These are phyloP conservation scores for Xylariaceae sp. DNA, from an alignment of 2,329 filamentous ascomycete species.

Conservation along the genomic window DNA sequence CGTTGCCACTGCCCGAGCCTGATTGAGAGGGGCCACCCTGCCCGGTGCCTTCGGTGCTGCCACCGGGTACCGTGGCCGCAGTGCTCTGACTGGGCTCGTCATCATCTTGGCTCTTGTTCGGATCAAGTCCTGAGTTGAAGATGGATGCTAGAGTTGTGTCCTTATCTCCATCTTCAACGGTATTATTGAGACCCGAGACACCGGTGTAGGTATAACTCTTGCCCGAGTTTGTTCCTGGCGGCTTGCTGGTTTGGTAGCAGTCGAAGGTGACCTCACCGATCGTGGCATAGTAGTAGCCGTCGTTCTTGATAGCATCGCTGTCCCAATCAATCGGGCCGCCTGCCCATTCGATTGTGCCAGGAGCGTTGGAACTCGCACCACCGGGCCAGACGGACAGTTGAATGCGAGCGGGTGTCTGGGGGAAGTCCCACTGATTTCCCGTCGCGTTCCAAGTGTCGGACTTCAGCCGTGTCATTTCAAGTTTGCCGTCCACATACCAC, in stretches of 20 bases:
- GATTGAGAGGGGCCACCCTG: constrained; percentile 23
- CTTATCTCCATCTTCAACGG: constrained; percentile 73
- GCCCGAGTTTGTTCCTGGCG: constrained; percentile 66
- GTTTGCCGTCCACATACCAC: constrained; percentile 82
- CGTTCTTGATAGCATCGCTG: constrained; percentile 71
- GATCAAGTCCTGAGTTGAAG: constrained; percentile 76
- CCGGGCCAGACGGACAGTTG: constrained; percentile 97
- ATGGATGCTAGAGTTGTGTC: constrained; percentile 75
- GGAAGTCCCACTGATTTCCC: constrained; percentile 77
- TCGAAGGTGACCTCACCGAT: constrained; percentile 76
- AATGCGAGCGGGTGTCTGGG: constrained; percentile 86
- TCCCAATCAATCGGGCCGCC: constrained; percentile 90
- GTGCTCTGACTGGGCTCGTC: constrained; percentile 33
- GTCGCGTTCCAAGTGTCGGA: constrained; percentile 84
- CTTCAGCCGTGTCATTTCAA: constrained; percentile 71
- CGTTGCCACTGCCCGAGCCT: constrained; percentile 5
- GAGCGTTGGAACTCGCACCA: constrained; percentile 71
- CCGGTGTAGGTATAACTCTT: constrained; percentile 75
- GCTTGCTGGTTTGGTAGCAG: constrained; percentile 68
- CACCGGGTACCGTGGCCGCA: constrained; percentile 28
- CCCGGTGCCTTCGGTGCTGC: constrained; percentile 31
- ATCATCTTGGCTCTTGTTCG: constrained; percentile 41
- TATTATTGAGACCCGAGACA: constrained; percentile 66
- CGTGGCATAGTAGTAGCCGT: constrained; percentile 86
- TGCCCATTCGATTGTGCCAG: constrained; percentile 88